Conservation (phyloP, 2,329 filamentous ascomycete genomes). For the Lithohypha guttulata region DNA sequence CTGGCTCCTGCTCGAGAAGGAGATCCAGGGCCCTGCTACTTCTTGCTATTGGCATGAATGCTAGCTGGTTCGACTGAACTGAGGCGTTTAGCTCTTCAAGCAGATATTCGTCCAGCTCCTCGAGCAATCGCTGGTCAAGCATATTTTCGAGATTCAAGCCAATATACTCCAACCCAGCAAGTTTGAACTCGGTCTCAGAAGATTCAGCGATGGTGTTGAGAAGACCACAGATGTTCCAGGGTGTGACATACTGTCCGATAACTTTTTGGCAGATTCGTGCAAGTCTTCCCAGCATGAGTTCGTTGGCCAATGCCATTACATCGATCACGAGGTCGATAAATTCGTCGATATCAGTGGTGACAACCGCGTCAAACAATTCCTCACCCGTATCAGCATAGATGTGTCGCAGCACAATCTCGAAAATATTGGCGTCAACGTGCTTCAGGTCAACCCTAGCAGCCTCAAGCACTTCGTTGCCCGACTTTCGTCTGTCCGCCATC, state of each 20-base stretch:
- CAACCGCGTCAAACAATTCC: slow-evolving; percentile 70
- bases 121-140: slow-evolving; percentile 73
- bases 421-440: slow-evolving; percentile 63
- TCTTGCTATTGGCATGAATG: slow-evolving; percentile 64
- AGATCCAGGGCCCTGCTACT: slow-evolving; percentile 58
- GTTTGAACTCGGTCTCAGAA: slow-evolving; percentile 73
- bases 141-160: slow-evolving; percentile 85
- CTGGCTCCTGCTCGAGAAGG: slow-evolving; percentile 35
- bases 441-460: slow-evolving; percentile 65
- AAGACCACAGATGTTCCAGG: slow-evolving; percentile 73
- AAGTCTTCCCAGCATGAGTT: slow-evolving; percentile 86
- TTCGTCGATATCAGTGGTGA: slow-evolving; percentile 62
- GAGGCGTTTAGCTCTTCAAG: slow-evolving; percentile 67
- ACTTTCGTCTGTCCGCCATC: slow-evolving; percentile 59
- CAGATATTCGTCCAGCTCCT: slow-evolving; percentile 77
- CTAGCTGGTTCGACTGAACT: slow-evolving; percentile 71
- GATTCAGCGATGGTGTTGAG: slow-evolving; percentile 80
- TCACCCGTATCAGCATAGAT: slow-evolving; percentile 74
- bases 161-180: slow-evolving; percentile 79
- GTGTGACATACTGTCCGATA: slow-evolving; percentile 51
- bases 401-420: slow-evolving; percentile 66
- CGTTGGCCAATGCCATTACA: slow-evolving; percentile 80
- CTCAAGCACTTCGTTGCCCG: slow-evolving; percentile 33
- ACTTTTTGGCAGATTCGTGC: slow-evolving; percentile 81
- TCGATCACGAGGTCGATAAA: slow-evolving; percentile 85